Percentiles rank a stretch among this genome's conserved stretches.
Conservation (phyloP, 2,329 filamentous ascomycete species). For the Aureobasidium sp. region DNA sequence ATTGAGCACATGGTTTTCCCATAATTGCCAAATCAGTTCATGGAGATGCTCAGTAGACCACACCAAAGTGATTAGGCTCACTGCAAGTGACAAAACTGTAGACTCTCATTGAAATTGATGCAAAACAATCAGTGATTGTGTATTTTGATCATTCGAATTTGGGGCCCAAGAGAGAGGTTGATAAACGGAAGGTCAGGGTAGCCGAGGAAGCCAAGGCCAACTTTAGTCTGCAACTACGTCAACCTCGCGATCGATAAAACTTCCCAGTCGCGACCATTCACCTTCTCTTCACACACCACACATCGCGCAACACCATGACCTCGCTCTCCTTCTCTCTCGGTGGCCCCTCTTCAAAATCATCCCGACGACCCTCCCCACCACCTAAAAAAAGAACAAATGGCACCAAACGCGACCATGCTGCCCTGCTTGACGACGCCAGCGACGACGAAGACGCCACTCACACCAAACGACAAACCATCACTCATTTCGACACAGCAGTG, state of each 20-base stretch:
- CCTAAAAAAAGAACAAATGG: conserved; percentile 13
- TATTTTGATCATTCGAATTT: no score
- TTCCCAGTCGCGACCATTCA: neutral
- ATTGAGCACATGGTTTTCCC: neutral
- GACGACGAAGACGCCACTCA: conserved; percentile 52
- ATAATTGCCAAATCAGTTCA: neutral
- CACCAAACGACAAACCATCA: conserved; percentile 37
- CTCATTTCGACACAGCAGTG: conserved; percentile 44
- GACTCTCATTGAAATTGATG: no score
- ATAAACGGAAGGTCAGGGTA: neutral
- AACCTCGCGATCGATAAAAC: neutral
- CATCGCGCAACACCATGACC: neutral
- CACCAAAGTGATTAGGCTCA: no score
- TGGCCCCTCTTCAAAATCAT: neutral
- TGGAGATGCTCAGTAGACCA: no score
- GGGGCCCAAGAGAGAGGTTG: neutral
- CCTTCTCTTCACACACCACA: neutral
- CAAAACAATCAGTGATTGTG: no score
- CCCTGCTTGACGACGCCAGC: conserved; percentile 29
- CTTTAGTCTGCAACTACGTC: neutral
- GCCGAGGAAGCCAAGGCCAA: neutral
- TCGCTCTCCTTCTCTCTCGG: conserved; percentile 9
- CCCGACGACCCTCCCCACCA: neutral
- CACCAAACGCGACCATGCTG: conserved; percentile 33
- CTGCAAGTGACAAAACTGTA: no score